These are phyloP conservation scores for Cadophora malorum DNA, from an alignment of 2,329 filamentous ascomycete genomes.

Conservation along the genomic window DNA sequence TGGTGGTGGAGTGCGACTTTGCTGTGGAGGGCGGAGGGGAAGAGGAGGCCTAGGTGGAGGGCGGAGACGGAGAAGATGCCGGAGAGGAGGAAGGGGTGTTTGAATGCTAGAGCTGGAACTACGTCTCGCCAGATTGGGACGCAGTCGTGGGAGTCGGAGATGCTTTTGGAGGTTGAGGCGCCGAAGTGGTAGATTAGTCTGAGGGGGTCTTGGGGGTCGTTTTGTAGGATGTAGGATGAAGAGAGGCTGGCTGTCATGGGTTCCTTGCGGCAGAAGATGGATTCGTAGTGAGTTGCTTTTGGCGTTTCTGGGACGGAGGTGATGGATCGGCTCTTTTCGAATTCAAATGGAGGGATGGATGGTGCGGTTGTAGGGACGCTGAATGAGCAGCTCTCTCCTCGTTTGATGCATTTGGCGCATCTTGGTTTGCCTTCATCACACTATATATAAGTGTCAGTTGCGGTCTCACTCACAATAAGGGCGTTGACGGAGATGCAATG, in stretches of 20 bases:
- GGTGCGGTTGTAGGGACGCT: neutral
- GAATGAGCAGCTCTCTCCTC: conserved; percentile 2
- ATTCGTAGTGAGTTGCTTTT: neutral
- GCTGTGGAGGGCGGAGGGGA: neutral
- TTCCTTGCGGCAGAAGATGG: neutral
- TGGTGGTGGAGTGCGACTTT: conserved; percentile 7
- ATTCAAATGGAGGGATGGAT: neutral
- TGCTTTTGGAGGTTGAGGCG: neutral
- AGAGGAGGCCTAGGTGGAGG: conserved; percentile 1
- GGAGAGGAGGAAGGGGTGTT: conserved; percentile 1
- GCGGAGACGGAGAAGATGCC: conserved; percentile 8
- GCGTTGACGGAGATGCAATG: neutral
- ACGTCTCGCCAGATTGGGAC: conserved; percentile 6
- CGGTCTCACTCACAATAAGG: neutral
- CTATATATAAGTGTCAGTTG: neutral
- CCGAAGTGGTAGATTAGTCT: conserved; percentile 3
- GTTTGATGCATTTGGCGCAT: neutral
- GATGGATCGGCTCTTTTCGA: neutral
- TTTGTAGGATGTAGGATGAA: neutral
- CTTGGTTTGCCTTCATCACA: neutral
- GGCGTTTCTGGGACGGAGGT: neutral
- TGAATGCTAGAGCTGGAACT: neutral
- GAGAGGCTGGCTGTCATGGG: neutral
- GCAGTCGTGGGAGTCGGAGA: conserved; percentile 2
- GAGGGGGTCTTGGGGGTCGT: neutral